Evolutionary conservation across 129 eudicot genomes (phyloP).

Genomic region (Centella asiatica): DNA sequence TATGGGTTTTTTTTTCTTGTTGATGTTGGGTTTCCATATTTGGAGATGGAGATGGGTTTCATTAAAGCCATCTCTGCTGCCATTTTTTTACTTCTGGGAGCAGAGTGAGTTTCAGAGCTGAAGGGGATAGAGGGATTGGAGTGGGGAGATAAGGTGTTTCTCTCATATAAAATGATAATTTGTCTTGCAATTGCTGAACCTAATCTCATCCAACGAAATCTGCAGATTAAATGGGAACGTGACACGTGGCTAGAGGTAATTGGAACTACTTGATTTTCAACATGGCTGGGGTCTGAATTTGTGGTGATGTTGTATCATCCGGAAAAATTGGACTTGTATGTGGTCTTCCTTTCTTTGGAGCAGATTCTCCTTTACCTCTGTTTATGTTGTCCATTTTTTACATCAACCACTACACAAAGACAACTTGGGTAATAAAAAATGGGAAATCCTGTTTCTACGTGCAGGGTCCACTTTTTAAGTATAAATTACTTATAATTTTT

Average conservation of each 20-base stretch:
- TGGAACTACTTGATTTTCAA: constrained; percentile 9
- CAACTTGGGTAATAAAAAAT: background rate
- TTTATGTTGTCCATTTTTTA: background rate
- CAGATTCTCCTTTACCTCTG: background rate
- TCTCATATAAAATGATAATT: background rate
- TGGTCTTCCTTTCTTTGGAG: constrained; percentile 19
- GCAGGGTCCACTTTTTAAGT: no score
- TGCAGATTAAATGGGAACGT: constrained; percentile 24
- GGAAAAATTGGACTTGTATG: constrained; percentile 13
- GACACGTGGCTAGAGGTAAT: constrained; percentile 52
- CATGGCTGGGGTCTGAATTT: background rate
- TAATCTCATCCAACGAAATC: constrained; percentile 84
- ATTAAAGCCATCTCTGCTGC: constrained; percentile 65
- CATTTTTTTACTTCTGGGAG: constrained; percentile 13
- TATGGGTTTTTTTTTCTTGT: constrained; percentile 2
- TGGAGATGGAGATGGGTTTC: constrained; percentile 71
- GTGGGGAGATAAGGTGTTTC: constrained; percentile 2
- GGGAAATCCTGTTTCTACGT: background rate
- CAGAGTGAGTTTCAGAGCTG: background rate
- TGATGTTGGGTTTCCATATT: constrained; percentile 26
- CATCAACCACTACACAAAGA: no score
- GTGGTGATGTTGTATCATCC: constrained; percentile 7
- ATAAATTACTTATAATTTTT: no score
- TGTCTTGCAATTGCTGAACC: constrained; percentile 20
- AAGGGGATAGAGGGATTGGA: background rate